Evolutionary conservation across 805 yeast genomes (phyloP).

Genomic region (Phaffomyces opuntiae): DNA sequence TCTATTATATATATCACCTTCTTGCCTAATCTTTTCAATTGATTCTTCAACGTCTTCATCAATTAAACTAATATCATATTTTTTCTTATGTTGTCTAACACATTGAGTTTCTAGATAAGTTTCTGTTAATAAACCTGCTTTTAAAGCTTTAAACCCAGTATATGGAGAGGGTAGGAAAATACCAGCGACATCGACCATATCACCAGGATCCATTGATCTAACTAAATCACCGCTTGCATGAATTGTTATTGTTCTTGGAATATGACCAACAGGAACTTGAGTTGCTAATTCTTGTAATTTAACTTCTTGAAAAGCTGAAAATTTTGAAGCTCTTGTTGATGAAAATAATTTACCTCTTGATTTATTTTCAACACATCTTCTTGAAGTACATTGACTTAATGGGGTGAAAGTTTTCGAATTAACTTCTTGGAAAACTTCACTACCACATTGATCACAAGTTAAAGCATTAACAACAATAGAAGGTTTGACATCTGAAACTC

Average conservation of each 20-base stretch:
- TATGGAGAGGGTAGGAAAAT: slow-evolving; percentile 91
- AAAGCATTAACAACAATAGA: slow-evolving; percentile 86
- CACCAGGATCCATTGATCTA: slow-evolving; percentile 87
- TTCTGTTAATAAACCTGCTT: slow-evolving; percentile 91
- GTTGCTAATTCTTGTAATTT: slow-evolving; percentile 89
- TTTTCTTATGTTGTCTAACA: slow-evolving; percentile 82
- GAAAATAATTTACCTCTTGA: slow-evolving; percentile 84
- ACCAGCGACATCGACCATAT: slow-evolving; percentile 88
- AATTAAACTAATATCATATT: slow-evolving; percentile 60
- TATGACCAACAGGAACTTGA: slow-evolving; percentile 97
- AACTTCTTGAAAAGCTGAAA: slow-evolving; percentile 91
- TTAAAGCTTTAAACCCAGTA: slow-evolving; percentile 88
- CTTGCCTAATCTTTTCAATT: slow-evolving; percentile 45
- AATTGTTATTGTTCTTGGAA: slow-evolving; percentile 79
- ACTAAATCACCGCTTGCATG: slow-evolving; percentile 92
- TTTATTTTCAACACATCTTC: slow-evolving; percentile 69
- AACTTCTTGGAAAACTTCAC: slow-evolving; percentile 94
- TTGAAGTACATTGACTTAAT: slow-evolving; percentile 77
- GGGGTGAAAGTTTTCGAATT: slow-evolving; percentile 80
- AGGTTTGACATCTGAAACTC: slow-evolving; percentile 96
- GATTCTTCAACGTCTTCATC: slow-evolving; percentile 49
- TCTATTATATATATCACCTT: slow-evolving; percentile 71
- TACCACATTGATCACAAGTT: slow-evolving; percentile 96
- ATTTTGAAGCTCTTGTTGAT: slow-evolving; percentile 94
- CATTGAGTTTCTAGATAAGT: slow-evolving; percentile 86